Evolutionary conservation across 225 moss, liverwort and hornwort genomes (phyloP).

Genomic region (Rhytidiadelphus loreus): DNA sequence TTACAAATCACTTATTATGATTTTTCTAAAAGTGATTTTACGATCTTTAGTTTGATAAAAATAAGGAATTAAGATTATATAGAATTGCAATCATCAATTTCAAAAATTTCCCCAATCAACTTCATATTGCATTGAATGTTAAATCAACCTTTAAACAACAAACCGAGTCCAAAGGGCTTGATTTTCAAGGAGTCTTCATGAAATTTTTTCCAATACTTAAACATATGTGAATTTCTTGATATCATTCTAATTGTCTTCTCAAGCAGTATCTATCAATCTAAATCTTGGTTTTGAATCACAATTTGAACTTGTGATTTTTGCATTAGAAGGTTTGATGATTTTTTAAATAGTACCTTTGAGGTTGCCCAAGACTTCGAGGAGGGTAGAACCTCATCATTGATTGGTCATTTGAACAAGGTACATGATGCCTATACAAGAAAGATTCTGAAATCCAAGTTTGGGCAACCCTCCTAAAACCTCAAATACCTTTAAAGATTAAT

Average conservation of each 20-base stretch:
- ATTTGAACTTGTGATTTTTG: background rate
- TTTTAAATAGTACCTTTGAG: background rate
- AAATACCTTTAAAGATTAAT: background rate
- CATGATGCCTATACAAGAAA: background rate
- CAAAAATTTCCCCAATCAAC: background rate
- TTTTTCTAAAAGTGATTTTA: background rate
- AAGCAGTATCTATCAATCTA: background rate
- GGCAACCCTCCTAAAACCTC: accelerated
- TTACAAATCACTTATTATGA: background rate
- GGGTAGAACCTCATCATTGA: background rate
- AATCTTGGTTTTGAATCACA: background rate
- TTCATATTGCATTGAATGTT: background rate
- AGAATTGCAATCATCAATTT: background rate
- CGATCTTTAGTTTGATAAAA: background rate
- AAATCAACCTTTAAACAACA: background rate
- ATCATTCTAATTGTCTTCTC: background rate
- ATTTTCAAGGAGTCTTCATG: background rate
- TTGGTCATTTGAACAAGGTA: background rate
- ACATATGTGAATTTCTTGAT: background rate
- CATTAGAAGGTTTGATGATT: background rate
- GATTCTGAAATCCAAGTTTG: background rate
- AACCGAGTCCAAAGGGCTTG: too few relatives aligned
- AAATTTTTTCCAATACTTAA: background rate
- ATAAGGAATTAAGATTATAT: background rate
- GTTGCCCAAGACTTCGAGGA: background rate